A percentile compares a stretch with the other conserved stretches of the same genome.
Evolutionary conservation across 106 monocot species (phyloP).

Genomic region (Dendrobium huoshanense): DNA sequence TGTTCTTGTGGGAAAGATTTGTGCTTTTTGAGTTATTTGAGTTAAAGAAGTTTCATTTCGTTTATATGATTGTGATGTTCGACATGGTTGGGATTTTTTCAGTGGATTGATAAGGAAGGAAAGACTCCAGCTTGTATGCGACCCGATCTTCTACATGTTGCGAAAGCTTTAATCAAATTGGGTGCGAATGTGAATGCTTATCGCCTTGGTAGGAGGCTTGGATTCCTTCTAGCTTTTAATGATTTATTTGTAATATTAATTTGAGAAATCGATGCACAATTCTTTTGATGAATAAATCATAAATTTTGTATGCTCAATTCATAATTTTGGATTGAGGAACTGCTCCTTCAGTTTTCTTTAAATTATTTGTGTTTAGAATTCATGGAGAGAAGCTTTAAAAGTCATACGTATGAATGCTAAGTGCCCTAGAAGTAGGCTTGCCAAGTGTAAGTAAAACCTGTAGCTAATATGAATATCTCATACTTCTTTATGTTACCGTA

Average conservation of each 20-base stretch:
- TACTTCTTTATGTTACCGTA: conserved; percentile 21
- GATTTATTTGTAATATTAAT: neutral
- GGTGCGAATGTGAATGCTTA: conserved; percentile 94
- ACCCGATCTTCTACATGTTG: conserved; percentile 55
- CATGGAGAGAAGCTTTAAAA: no score
- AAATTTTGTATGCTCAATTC: neutral
- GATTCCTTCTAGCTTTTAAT: neutral
- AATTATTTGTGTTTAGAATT: no score
- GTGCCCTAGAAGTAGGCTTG: no score
- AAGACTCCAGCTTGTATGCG: conserved; percentile 80
- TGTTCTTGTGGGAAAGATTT: neutral
- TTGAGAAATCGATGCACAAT: neutral
- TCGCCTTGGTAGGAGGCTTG: conserved; percentile 53
- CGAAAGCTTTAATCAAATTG: conserved; percentile 54
- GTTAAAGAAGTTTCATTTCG: no score
- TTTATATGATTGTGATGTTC: neutral
- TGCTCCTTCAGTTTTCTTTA: neutral
- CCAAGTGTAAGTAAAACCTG: no score
- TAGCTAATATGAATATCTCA: neutral
- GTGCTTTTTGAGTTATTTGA: no score
- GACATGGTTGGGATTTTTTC: conserved; percentile 5
- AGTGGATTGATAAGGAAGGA: conserved; percentile 93
- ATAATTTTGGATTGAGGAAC: neutral
- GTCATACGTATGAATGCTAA: no score
- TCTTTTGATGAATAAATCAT: neutral